Base-by-base conservation (phyloP, 176 grass and related monocot species). In the Oryza meridionalis region DNA sequence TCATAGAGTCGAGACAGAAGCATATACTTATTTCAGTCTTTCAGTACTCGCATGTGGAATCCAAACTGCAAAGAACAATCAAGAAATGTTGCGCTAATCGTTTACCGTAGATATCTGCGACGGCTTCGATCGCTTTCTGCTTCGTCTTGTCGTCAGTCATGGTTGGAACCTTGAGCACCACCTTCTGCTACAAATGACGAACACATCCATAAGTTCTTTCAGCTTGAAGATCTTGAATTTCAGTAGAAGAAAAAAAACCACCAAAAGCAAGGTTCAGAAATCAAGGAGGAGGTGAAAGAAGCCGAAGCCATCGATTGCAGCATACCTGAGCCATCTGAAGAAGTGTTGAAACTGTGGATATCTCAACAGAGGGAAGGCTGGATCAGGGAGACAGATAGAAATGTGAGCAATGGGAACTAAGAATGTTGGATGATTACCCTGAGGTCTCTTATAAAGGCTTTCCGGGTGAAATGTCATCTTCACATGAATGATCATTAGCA, bases 101-200 rank as follows among this genome's bases (percentile, higher is more conserved):
- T 26, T 63, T 82, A 97, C 95, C 92, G 37, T 94, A 94, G 78
- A 94, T 91, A 44, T 97, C 92, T 14, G 95, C 92, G 53, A 93
- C 88, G 66, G 92, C 86, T 84, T 93, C 92, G 17, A 97, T 91
- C 71, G 92, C 92, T 66, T 91, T 97, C 83, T 97, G 92, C 86
- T 97, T 97, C 35, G 55, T 82, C 86, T 84, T 97, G 33, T 88
- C 90, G 66, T 97, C 92, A 25, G 81, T 87, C 95, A 97, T 97
- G 78, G 87, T 61, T 19, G 88, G 78, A 69, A 97, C 58, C 86
- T 89, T 89, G 40, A 91, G 71, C 63, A 97, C 88, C 70, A 94
- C 95, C 86, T 97, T 94, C 84, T 93, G 86, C 80, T 82, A 13
- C 32, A 31, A 72, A 4, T 3, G 12, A 13, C 19, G 42, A 75